Conservation (phyloP, 2,329 filamentous ascomycete genomes). For the Madurella mycetomatis region DNA sequence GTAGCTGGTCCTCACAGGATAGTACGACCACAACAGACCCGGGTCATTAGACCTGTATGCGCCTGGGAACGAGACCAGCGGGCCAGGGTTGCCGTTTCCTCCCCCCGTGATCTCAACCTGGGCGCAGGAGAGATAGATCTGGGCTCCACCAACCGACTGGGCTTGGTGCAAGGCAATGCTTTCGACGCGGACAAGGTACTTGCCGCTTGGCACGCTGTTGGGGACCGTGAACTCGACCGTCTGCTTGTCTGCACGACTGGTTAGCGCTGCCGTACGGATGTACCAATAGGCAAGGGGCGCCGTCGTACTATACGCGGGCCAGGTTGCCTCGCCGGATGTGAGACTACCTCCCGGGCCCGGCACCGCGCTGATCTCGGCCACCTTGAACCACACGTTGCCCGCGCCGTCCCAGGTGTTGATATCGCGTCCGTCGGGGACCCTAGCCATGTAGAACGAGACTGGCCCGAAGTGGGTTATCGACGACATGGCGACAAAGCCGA, state of each 20-base stretch:
- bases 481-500: slow-evolving; percentile 18
- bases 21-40: slow-evolving; percentile 18
- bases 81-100: slow-evolving; percentile 16
- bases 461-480: slow-evolving; percentile 26
- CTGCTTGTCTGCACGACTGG: slow-evolving; percentile 10
- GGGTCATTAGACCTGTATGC: slow-evolving; percentile 13
- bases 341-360: not conserved
- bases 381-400: slow-evolving; percentile 34
- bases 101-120: slow-evolving; percentile 24
- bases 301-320: slow-evolving; percentile 18
- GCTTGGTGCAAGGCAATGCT: slow-evolving; percentile 28
- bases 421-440: slow-evolving; percentile 28
- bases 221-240: slow-evolving; percentile 26
- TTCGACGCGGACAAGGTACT: slow-evolving; percentile 30
- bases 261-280: not conserved
- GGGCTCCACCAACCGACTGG: slow-evolving; percentile 16
- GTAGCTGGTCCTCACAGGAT: slow-evolving; percentile 18
- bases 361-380: slow-evolving; percentile 24
- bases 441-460: slow-evolving; percentile 31
- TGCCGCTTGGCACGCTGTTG: slow-evolving; percentile 25
- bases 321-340: slow-evolving; percentile 4
- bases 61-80: slow-evolving; percentile 15
- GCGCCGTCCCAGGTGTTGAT: slow-evolving; percentile 28
- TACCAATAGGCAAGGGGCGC: not conserved
- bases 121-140: slow-evolving; percentile 24